Evolutionary conservation across 2,329 filamentous ascomycete species (phyloP).

Genomic region (Elsinoe arachidis): DNA sequence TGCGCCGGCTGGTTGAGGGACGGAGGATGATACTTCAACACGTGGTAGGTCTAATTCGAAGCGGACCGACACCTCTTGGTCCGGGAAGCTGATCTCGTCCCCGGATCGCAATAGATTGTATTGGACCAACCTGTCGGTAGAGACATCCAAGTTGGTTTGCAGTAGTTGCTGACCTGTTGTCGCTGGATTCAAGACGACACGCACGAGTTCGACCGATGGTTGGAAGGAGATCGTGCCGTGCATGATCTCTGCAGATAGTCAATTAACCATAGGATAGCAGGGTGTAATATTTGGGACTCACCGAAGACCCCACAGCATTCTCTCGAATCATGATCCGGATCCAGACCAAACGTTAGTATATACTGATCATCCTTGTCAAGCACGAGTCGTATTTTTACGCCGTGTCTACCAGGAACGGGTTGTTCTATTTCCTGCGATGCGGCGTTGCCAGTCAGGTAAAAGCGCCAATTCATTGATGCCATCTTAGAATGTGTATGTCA

Average conservation of each 20-base stretch:
- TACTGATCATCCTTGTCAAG: not conserved
- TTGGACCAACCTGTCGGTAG: no score
- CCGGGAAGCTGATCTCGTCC: not conserved
- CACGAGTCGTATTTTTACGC: not conserved
- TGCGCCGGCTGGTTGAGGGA: not conserved
- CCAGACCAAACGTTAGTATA: not conserved
- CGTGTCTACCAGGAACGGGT: not conserved
- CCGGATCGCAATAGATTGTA: not conserved
- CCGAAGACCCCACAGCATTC: not conserved
- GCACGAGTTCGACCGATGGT: not conserved
- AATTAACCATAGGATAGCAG: not conserved
- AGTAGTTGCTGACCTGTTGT: not conserved
- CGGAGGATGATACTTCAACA: constrained; percentile 4
- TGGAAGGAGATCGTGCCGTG: not conserved
- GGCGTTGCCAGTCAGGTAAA: not conserved
- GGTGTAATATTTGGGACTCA: not conserved
- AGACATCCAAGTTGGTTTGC: no score
- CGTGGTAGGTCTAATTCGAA: not conserved
- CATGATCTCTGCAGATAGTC: not conserved
- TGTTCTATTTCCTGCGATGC: not conserved
- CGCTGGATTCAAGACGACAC: not conserved
- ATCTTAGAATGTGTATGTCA: not conserved
- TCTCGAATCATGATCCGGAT: not conserved
- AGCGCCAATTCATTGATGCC: not conserved
- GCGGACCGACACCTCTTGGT: not conserved